Base-by-base conservation (phyloP, 495 filamentous ascomycete genomes). In the Hyaloscypha bicolor region DNA sequence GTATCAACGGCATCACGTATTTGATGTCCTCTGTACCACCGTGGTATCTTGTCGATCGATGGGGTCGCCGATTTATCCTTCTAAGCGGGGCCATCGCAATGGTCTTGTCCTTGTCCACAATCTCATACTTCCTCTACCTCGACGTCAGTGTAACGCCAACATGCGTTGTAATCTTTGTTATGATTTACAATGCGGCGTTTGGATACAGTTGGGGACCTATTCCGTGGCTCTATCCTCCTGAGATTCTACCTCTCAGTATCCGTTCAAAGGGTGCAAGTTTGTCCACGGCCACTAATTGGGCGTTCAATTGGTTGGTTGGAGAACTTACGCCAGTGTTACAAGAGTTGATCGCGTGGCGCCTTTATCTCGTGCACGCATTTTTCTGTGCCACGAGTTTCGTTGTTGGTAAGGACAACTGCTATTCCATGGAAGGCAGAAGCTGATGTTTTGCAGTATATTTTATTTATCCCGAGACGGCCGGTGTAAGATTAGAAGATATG, bases 151-250 rank as follows among this genome's bases (percentile, higher is more conserved):
- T 83, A 48, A 97, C 96, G 12, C 92, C 91, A 9, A 90, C 82
- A 5, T 79, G 97, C 71, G 96, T 97, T 14, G 96, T 98, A 56
- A 77, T 96, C 25, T 92, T 96, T 75, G 95, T 99, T 67, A 97
- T 99, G 89, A 90, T 97, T 57, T 99, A 99, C 80, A 99, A 99
- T 75, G 95, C 95, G 16, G 91, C 96, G 21, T 99, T 99, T 74
- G 95, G 95, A 33, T 95, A 93, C 65, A 97, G 94, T n/a, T 99
- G 96, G 96, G 95, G 95, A 35, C 95, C 95, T 4, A 94, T 99
- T 62, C 95, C 95, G 0, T 99, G 95, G 95, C 84, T 98, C 12
- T 99, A 99, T 75, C 95, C 96, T 4, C 95, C 95, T 9, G 95
- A 99, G 82, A 99, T 99, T 74, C 80, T 99, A 60, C 95, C 95